Conservation (phyloP, 176 grass and related monocot genomes). For the Phragmites australis region DNA sequence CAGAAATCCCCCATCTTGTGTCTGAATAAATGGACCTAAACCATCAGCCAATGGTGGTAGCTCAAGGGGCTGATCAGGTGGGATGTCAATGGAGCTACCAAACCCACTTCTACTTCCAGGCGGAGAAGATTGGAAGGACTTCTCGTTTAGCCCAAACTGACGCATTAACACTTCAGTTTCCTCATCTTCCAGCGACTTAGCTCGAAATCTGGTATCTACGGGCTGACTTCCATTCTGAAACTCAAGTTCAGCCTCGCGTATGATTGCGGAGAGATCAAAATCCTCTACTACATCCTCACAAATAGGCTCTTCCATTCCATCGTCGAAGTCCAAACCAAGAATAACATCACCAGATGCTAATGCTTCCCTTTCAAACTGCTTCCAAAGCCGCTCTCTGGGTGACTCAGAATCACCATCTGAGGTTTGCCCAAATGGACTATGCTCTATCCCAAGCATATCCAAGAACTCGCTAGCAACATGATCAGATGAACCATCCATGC, state of each 20-base stretch:
- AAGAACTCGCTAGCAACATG: constrained; percentile 83
- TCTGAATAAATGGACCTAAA: constrained; percentile 87
- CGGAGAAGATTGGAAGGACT: constrained; percentile 71
- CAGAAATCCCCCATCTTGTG: constrained; percentile 83
- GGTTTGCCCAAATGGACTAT: constrained; percentile 65
- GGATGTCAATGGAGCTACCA: constrained; percentile 76
- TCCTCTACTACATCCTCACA: constrained; percentile 47
- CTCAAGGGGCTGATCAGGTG: constrained; percentile 57
- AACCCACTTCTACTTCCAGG: constrained; percentile 63
- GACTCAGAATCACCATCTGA: constrained; percentile 70
- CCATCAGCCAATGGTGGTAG: constrained; percentile 67
- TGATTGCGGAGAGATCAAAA: constrained; percentile 71
- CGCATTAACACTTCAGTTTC: constrained; percentile 94
- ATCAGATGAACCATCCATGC: constrained; percentile 71
- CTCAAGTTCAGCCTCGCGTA: constrained; percentile 72
- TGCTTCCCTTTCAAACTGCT: constrained; percentile 91
- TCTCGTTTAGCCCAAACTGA: constrained; percentile 72
- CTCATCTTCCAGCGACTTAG: constrained; percentile 76
- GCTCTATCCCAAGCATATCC: constrained; percentile 79
- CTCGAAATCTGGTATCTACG: constrained; percentile 48
- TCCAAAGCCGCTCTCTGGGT: constrained; percentile 83
- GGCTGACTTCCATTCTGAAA: constrained; percentile 51
- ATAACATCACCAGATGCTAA: constrained; percentile 60
- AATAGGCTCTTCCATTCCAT: constrained; percentile 37
- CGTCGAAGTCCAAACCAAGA: constrained; percentile 63